phyloP scores from a whole-genome alignment of 306 rosid genomes.

The Sechiopsis laciniata region DNA sequence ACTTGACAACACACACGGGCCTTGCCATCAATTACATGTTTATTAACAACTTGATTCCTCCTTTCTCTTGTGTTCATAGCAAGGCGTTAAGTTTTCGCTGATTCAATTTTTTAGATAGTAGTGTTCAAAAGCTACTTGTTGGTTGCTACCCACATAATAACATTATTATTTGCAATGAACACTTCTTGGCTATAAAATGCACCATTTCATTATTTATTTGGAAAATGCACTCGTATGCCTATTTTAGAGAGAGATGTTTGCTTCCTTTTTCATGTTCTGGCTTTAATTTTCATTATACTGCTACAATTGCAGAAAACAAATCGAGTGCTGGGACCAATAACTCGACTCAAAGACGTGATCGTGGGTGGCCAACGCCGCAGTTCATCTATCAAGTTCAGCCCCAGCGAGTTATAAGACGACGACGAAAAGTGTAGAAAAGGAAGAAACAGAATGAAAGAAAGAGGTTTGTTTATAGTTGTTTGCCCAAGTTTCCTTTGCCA shows the following conservation, averaged over 20 bases:
- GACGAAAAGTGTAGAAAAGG: conserved; percentile 19
- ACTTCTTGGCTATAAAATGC: no score
- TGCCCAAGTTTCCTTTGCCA: not conserved
- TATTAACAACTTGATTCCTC: not conserved
- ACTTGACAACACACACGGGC: no score
- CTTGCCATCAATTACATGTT: not conserved
- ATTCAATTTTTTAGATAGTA: not conserved
- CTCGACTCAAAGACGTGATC: conserved; percentile 74
- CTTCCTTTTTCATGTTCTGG: conserved; percentile 17
- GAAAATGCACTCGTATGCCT: not conserved
- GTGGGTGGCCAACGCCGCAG: conserved; percentile 70
- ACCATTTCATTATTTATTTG: no score
- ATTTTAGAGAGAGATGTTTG: not conserved
- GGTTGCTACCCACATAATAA: not conserved
- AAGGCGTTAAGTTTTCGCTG: not conserved
- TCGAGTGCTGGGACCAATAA: conserved; percentile 58
- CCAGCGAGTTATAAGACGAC: conserved; percentile 56
- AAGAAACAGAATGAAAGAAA: conserved; percentile 20
- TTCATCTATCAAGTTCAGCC: conserved; percentile 52
- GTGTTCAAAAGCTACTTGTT: not conserved
- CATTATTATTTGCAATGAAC: not conserved
- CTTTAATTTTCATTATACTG: not conserved
- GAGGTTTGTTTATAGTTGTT: not conserved
- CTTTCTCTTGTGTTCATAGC: not conserved
- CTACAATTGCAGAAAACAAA: conserved; percentile 43